These are phyloP conservation scores for Aspergillus sp. DNA, from an alignment of 2,329 filamentous ascomycete genomes.

Conservation along the genomic window DNA sequence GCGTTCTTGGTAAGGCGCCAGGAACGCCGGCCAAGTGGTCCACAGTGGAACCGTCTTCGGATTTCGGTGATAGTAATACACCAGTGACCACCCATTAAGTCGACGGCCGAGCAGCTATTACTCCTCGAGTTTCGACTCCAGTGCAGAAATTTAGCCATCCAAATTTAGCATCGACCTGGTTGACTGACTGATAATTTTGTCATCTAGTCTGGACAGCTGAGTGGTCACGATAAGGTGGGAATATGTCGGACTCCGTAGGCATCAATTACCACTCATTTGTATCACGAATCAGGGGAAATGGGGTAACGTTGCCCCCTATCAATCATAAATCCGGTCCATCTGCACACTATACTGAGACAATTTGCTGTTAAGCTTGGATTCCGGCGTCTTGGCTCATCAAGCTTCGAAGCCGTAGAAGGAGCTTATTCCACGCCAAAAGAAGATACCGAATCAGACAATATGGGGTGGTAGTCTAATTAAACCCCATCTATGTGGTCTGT, in stretches of 20 bases:
- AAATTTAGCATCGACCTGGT: not conserved
- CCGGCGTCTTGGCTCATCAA: not conserved
- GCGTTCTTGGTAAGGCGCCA: not conserved
- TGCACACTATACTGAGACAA: slow-evolving; percentile 1
- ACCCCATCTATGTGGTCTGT: not conserved
- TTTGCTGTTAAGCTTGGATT: not conserved
- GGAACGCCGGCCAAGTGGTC: not conserved
- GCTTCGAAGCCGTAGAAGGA: slow-evolving; percentile 2
- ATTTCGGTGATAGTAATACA: not conserved
- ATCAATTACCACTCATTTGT: not conserved
- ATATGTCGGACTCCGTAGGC: not conserved
- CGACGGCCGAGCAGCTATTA: not conserved
- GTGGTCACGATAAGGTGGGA: not conserved
- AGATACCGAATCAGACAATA: not conserved
- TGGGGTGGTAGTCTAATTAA: not conserved
- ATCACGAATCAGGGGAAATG: not conserved
- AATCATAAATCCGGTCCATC: not conserved
- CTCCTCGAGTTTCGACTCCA: not conserved
- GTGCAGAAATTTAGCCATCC: not conserved
- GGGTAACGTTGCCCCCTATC: not conserved
- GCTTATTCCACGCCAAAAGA: not conserved
- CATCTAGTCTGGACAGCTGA: not conserved
- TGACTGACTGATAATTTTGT: not conserved
- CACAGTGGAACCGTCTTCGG: not conserved
- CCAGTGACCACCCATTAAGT: not conserved